A percentile compares a stretch with the other conserved stretches of the same genome.
Conservation (phyloP, 2,329 filamentous ascomycete species). For the Sodiomyces alkalinus region DNA sequence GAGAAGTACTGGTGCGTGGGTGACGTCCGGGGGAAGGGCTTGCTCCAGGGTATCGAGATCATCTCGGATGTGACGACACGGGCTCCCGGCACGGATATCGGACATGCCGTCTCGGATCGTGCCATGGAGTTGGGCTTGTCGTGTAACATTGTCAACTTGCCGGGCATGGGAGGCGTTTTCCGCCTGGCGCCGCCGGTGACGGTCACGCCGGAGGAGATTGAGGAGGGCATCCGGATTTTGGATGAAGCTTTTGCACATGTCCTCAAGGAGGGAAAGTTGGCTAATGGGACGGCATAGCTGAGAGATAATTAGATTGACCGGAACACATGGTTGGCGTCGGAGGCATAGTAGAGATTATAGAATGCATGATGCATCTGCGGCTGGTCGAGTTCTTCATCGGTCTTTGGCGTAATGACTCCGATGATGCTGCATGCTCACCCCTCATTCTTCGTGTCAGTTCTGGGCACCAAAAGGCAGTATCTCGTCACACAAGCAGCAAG, state of each 20-base stretch:
- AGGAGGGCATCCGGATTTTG: constrained; percentile 30
- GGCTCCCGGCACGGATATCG: constrained; percentile 25
- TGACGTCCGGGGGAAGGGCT: constrained; percentile 33
- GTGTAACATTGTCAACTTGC: constrained; percentile 30
- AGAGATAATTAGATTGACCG: too few relatives aligned
- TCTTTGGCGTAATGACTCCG: too few relatives aligned
- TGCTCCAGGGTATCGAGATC: constrained; percentile 35
- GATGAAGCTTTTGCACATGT: constrained; percentile 29
- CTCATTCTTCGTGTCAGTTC: too few relatives aligned
- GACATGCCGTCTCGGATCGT: constrained; percentile 23
- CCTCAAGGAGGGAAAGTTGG: constrained; percentile 8
- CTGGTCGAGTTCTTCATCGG: too few relatives aligned
- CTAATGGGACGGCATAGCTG: too few relatives aligned
- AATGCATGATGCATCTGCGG: too few relatives aligned
- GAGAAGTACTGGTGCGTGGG: constrained; percentile 35
- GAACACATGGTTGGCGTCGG: too few relatives aligned
- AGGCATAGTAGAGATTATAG: too few relatives aligned
- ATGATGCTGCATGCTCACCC: too few relatives aligned
- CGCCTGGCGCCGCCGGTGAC: constrained; percentile 35
- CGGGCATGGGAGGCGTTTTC: constrained; percentile 32
- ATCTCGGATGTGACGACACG: constrained; percentile 27
- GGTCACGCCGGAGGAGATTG: constrained; percentile 26
- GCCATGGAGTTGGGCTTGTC: constrained; percentile 30
- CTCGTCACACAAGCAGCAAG: too few relatives aligned
- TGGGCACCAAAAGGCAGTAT: too few relatives aligned